These are phyloP conservation scores for Symbiodinium pilosum DNA, from an alignment of 73 alveolate species.

Conservation along the genomic window DNA sequence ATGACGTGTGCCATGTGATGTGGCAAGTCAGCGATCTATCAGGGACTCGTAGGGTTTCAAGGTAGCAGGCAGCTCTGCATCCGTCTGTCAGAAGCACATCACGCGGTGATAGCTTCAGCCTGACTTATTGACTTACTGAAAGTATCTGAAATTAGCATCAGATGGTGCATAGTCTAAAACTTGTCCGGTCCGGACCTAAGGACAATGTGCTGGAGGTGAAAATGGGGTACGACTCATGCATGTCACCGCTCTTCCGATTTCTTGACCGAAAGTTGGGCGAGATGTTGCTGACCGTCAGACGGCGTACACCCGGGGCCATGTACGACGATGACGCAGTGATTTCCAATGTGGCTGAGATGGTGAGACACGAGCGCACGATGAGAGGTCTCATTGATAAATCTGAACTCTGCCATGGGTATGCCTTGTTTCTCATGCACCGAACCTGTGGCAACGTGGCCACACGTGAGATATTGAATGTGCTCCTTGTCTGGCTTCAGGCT, in stretches of 20 bases:
- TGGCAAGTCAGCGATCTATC: too few species aligned
- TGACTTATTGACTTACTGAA: too few species aligned
- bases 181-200: too few species aligned
- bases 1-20: too few species aligned
- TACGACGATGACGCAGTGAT: background rate
- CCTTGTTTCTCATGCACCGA: background rate
- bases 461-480: background rate
- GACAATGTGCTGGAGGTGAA: background rate
- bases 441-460: background rate
- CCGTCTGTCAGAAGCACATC: too few species aligned
- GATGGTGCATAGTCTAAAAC: too few species aligned
- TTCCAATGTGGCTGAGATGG: background rate
- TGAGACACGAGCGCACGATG: background rate
- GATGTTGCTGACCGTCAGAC: background rate
- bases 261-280: background rate
- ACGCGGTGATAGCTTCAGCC: too few species aligned
- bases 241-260: background rate
- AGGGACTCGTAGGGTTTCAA: too few species aligned
- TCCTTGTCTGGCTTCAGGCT: background rate
- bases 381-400: background rate
- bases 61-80: too few species aligned
- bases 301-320: background rate
- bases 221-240: background rate
- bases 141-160: too few species aligned
- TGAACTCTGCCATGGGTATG: background rate